Base-by-base conservation (phyloP, 2,329 filamentous ascomycete species). In the Shiraia sp. region DNA sequence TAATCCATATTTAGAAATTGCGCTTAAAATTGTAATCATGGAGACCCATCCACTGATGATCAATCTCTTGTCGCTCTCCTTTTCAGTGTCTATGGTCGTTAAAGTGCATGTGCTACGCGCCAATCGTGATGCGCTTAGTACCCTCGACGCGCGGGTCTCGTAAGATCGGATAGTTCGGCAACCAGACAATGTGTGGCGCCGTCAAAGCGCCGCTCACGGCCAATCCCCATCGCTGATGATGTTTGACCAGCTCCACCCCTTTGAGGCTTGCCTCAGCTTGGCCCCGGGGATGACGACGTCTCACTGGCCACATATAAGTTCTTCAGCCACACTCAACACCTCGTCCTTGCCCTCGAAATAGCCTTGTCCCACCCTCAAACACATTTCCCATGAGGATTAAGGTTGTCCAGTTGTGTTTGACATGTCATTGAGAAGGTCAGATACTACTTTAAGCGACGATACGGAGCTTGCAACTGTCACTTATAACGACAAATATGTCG, bases 401-500 rank as follows among this genome's bases (percentile, higher is more conserved):
- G 4, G 39, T 32, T 9, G 17, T 36, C 16, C 34, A 19, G 14
- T 28, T 10, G 10, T 16, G 17, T 17, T 13, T 19, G 47, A 50
- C 22, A 56, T 60, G 51, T 42, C 54, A 40, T 35, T 62, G 45
- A 51, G 44, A 32, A 50, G 55, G 44, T 55, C 53, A 26, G 55
- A 60, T 15, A 62, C 55, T 15, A 53, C 45, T 8, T 27, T 57
- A n/a, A 46, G 53, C 10, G 60, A 61, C 37, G 57, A 62, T 40
- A 42, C 49, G 29, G 51, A 53, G 28, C 51, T 54, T 27, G 44
- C 49, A 12, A 49, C 61, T 29, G 51, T 57, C 26, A 55, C 53
- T 4, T 65, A 63, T 32, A 57, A 66, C 36, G 61, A 66, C 42
- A 64, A 64, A 34, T 67, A 65, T 49, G 57, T 66, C 15, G 36